Evolutionary conservation across 2,329 filamentous ascomycete genomes (phyloP).

Genomic region (Phyllosticta citribraziliensis): DNA sequence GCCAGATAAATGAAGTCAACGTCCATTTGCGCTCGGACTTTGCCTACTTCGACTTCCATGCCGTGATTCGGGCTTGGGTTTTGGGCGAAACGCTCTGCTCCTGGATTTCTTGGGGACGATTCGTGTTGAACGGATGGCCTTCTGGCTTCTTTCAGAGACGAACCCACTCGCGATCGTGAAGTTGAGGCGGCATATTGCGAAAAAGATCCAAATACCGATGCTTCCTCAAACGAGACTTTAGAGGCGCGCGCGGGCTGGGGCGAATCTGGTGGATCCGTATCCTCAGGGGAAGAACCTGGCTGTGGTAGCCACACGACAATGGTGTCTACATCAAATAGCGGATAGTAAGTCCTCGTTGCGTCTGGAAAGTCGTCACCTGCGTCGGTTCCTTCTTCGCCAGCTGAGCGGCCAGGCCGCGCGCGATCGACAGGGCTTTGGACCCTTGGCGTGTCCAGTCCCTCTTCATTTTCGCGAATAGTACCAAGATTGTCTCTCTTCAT

Average conservation of each 20-base stretch:
- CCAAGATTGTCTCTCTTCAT: constrained; percentile 13
- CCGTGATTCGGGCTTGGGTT: constrained; percentile 7
- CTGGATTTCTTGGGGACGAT: not conserved
- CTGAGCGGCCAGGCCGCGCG: not conserved
- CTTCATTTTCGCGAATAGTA: constrained; percentile 21
- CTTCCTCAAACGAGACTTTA: constrained; percentile 19
- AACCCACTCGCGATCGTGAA: constrained; percentile 19
- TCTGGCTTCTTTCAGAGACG: constrained; percentile 2
- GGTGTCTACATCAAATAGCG: constrained; percentile 27
- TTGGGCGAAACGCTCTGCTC: not conserved
- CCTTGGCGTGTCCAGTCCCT: constrained; percentile 31
- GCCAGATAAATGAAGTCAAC: constrained; percentile 26
- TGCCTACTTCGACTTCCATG: constrained; percentile 24
- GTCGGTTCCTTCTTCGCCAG: not conserved
- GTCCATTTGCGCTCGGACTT: constrained; percentile 25
- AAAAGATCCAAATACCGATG: constrained; percentile 35
- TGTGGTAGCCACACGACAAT: constrained; percentile 29
- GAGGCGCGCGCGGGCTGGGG: not conserved
- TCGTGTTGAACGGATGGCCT: not conserved
- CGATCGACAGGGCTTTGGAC: constrained; percentile 20
- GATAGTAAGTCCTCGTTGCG: constrained; percentile 13
- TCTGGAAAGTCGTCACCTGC: not conserved
- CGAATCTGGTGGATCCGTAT: not conserved
- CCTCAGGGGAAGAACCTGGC: not conserved
- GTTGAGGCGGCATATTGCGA: constrained; percentile 37